These are phyloP conservation scores for Gastrolobium villosum DNA, from an alignment of 306 rosid species.

Conservation along the genomic window DNA sequence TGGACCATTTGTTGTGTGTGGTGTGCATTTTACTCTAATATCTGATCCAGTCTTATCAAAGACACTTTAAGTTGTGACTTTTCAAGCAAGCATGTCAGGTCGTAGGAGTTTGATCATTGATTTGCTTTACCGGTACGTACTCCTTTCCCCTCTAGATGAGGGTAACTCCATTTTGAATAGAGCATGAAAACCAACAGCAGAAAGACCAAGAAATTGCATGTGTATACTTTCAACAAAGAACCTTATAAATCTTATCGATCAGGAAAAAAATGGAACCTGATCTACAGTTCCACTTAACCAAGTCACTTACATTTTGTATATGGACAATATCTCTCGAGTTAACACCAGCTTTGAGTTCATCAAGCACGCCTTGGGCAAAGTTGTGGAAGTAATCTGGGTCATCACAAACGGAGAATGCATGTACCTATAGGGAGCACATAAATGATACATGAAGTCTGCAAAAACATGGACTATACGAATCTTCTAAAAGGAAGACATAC, in stretches of 20 bases:
- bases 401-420: conserved; percentile 86
- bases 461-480: conserved; percentile 32
- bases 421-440: conserved; percentile 66
- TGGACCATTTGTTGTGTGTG: no score
- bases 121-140: background rate
- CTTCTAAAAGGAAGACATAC: conserved; percentile 57
- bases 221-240: conserved; percentile 32
- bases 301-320: conserved; percentile 75
- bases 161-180: conserved; percentile 18
- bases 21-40: no score
- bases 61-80: conserved; percentile 22
- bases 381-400: conserved; percentile 88
- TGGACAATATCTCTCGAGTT: conserved; percentile 74
- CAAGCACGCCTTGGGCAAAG: conserved; percentile 86
- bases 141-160: background rate
- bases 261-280: background rate
- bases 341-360: conserved; percentile 83
- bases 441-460: conserved; percentile 32
- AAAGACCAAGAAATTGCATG: conserved; percentile 33
- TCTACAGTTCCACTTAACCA: conserved; percentile 32
- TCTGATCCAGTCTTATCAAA: background rate
- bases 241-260: background rate
- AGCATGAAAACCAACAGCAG: conserved; percentile 37
- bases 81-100: conserved; percentile 35
- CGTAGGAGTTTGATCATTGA: background rate